phyloP scores from a whole-genome alignment of 1,284 basidiomycete genomes.

The Pholiota adiposa region DNA sequence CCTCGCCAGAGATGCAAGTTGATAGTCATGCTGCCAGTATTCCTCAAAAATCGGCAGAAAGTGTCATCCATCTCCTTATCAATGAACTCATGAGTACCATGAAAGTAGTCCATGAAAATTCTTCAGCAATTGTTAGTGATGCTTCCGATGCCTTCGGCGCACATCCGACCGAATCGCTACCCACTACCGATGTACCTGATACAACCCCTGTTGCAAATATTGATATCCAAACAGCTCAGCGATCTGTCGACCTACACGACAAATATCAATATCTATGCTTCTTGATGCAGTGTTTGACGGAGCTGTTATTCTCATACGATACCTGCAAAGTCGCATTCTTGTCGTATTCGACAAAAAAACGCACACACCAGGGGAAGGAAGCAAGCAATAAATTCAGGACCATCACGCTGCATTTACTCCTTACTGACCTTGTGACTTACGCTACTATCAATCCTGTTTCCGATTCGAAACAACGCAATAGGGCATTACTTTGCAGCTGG shows the following conservation, averaged over 20 bases:
- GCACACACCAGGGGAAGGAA: slow-evolving; percentile 61
- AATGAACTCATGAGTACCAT: slow-evolving; percentile 69
- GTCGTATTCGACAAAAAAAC: slow-evolving; percentile 77
- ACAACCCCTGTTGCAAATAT: slow-evolving; percentile 9
- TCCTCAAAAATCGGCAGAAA: slow-evolving; percentile 59
- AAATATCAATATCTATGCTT: slow-evolving; percentile 78
- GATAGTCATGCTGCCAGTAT: slow-evolving; percentile 47
- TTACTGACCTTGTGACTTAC: slow-evolving; percentile 79
- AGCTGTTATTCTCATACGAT: slow-evolving; percentile 93
- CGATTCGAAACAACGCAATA: slow-evolving; percentile 55
- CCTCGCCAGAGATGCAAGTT: slow-evolving; percentile 64
- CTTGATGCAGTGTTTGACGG: slow-evolving; percentile 91
- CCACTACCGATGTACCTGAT: not conserved
- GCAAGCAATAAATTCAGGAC: slow-evolving; percentile 56
- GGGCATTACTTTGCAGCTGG: slow-evolving; percentile 80
- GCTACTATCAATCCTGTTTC: slow-evolving; percentile 70
- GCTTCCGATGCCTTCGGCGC: not conserved
- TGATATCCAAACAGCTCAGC: slow-evolving; percentile 16
- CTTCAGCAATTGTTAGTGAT: slow-evolving; percentile 5
- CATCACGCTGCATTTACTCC: slow-evolving; percentile 75
- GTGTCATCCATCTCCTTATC: slow-evolving; percentile 74
- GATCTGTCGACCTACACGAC: slow-evolving; percentile 38
- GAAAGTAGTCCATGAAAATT: slow-evolving; percentile 44
- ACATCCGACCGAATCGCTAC: not conserved
- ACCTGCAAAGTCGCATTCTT: slow-evolving; percentile 89